These are phyloP conservation scores for Amanita exitialis DNA, from an alignment of 768 basidiomycete species.

Conservation along the genomic window DNA sequence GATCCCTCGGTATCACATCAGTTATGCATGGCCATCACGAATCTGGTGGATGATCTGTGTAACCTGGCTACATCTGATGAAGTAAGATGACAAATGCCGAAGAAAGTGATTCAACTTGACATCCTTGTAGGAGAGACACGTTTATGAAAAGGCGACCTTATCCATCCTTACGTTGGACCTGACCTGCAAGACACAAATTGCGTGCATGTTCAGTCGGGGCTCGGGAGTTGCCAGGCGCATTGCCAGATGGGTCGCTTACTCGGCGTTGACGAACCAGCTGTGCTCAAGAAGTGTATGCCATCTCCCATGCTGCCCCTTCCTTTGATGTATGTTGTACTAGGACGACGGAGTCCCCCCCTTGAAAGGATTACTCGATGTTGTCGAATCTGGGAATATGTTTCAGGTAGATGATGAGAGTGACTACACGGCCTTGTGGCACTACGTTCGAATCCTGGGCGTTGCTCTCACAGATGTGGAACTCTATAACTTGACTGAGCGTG, in stretches of 20 bases:
- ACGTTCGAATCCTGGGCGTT: constrained; percentile 46
- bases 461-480: constrained; percentile 48
- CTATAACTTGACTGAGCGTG: constrained; percentile 43
- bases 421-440: constrained; percentile 48
- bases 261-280: constrained; percentile 26
- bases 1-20: constrained; percentile 38
- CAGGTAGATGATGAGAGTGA: constrained; percentile 45
- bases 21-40: constrained; percentile 14
- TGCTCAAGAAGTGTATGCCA: constrained; percentile 13
- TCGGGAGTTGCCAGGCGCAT: constrained; percentile 42
- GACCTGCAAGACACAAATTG: constrained; percentile 37
- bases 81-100: background rate
- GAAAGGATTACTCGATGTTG: constrained; percentile 33
- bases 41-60: background rate
- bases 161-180: constrained; percentile 31
- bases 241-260: constrained; percentile 47
- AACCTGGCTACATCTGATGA: background rate
- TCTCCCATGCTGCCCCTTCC: constrained; percentile 27
- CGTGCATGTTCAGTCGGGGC: constrained; percentile 43
- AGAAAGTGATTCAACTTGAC: background rate
- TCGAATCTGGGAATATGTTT: constrained; percentile 37
- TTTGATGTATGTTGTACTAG: constrained; percentile 18
- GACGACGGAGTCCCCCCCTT: constrained; percentile 42
- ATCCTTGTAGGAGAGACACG: constrained; percentile 30
- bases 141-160: constrained; percentile 35